Base-by-base conservation (phyloP, 2,329 filamentous ascomycete genomes). In the Fusarium ramigenum region DNA sequence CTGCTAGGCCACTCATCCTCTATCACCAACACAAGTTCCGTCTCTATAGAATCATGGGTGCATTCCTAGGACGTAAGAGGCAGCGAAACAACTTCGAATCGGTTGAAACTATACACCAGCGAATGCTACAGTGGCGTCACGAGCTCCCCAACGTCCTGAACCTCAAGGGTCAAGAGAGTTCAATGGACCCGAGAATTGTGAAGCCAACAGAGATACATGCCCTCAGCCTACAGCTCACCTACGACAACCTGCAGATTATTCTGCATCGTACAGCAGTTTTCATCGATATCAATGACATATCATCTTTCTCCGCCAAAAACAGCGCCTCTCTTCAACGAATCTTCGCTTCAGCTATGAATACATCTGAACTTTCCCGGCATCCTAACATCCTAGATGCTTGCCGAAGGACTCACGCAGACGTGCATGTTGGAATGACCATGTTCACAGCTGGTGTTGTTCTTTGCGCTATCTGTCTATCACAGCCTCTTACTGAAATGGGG, bases 121-220 rank as follows among this genome's bases (percentile, higher is more conserved):
- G 50, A 0, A 54, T 54, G 50, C 4, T 40, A 1, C 50, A 28
- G 19, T 54, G 50, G 50, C 50, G 34, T 3, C 23, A 7, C 0
- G 34, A 40, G 0, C 34, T 40, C 1, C 34, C 50, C 10, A 2
- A 5, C 0, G 1, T 54, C 5, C 5, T 54, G 0, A 40, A 19
- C 7, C 34, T 54, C 1, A 30, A 2, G 0, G 50, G 50, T 2
- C 50, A 54, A 18, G 23, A n/a, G 5, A 1, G 0, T 0, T 18
- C 50, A 2, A 18, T 5, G 19, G 23, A n/a, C 2, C 2, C 10
- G 0, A 0, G 5, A 0, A 5, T 14, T 7, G 34, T 54, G 0
- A 30, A 1, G 3, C 19, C 50, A 5, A 30, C 50, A 0, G 19
- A 40, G 2, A 7, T 54, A 0, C 34, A 40, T 0, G 50, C 50